Evolutionary conservation across 352 stramenopile species (phyloP), one percentile per base, ranked within the genome.

Genomic region (Phytophthora brassicae): DNA sequence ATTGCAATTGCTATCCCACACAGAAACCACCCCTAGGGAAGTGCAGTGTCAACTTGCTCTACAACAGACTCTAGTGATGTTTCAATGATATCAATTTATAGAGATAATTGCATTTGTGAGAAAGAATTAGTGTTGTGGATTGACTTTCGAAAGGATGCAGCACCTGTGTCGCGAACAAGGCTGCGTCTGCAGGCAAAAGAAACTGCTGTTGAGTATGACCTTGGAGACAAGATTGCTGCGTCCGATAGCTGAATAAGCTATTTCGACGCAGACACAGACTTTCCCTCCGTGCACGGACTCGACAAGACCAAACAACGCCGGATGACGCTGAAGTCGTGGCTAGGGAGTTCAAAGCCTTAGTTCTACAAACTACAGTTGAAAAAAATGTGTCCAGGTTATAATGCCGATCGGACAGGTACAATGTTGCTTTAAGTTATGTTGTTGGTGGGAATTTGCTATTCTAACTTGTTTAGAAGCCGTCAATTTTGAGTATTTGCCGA

Each of bases 371-470:
- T 11, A 56, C 45, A 45, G 48, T 45, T 12, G 48, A 56, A 20
- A 45, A 56, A 45, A 45, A 16, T 38, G 48, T 46, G 33, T 46
- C 12, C 19, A 36, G 28, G 33, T 56, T 46, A 26, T 6, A 56
- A 56, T 24, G 48, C 35, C 1, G 48, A 56, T 28, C 48, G 45
- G 22, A 56, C 48, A 13, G 48, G 48, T 56, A 46, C 11, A 8
- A 1, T 31, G 26, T 31, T 31, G 26, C 26, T 56, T 16, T 13
- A 12, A 9, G 6, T 56, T 56, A 38, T 31, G 26, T 31, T 31
- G 26, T 8, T 31, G 26, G 8, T 31, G 26, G 26, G 8, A 31
- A 31, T 31, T 31, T 31, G 26, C 8, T 31, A n/a, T 31, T 31
- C 26, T 31, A 31, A 31, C 4, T 31, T 31, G 17, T 29, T 38